Conservation (phyloP, 306 rosid species). For the Malus fusca region DNA sequence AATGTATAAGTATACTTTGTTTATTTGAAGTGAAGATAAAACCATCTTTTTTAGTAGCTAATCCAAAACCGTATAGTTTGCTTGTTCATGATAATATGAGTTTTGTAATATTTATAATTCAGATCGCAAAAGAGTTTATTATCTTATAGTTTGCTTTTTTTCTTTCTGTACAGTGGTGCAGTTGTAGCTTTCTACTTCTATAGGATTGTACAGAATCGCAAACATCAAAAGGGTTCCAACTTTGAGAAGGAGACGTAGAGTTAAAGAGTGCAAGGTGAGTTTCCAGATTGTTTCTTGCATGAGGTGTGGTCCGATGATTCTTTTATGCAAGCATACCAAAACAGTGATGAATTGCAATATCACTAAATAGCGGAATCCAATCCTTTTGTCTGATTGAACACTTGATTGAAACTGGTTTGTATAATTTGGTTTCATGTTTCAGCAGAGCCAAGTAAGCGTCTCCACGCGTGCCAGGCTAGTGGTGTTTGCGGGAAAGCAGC, state of each 20-base stretch:
- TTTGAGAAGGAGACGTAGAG: conserved; percentile 37
- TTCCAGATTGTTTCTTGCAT: not conserved
- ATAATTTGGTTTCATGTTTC: not conserved
- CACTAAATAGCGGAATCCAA: not conserved
- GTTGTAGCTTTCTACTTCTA: conserved; percentile 60
- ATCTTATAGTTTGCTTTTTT: not conserved
- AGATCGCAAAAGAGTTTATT: not conserved
- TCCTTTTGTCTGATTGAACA: not conserved
- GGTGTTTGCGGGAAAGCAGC: not conserved
- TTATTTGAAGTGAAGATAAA: not conserved
- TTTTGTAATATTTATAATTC: not conserved
- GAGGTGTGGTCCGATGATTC: not conserved
- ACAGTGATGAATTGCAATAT: not conserved
- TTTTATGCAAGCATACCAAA: not conserved
- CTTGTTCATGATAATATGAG: not conserved
- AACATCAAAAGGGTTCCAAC: conserved; percentile 32
- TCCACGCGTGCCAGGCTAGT: not conserved
- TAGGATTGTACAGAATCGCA: conserved; percentile 40
- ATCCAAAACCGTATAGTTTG: too few species aligned
- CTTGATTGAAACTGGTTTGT: not conserved
- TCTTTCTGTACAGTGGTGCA: conserved; percentile 54
- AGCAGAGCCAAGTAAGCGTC: not conserved
- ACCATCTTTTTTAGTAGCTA: not conserved
- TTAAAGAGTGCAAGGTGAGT: conserved; percentile 38
- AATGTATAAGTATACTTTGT: not conserved